Evolutionary conservation across 2,329 filamentous ascomycete species (phyloP).

Genomic region (Hymenoscyphus scutula): DNA sequence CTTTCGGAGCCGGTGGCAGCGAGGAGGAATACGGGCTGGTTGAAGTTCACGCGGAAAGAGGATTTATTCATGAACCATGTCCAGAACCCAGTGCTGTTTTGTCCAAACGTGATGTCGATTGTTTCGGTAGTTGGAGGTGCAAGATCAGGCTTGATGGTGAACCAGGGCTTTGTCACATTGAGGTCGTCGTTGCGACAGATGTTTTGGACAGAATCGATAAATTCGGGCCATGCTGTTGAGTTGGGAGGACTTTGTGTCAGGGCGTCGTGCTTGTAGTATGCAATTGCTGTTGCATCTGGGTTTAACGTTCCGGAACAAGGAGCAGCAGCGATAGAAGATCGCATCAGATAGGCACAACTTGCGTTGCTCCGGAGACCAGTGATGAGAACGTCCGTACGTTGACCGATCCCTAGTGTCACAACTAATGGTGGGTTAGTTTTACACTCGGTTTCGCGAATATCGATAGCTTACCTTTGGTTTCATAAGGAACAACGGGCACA

Average conservation of each 20-base stretch:
- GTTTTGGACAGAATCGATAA: conserved; percentile 2
- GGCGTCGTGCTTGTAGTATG: conserved; percentile 40
- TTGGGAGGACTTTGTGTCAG: conserved; percentile 8
- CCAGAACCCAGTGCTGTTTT: conserved; percentile 44
- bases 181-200: conserved; percentile 25
- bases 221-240: conserved; percentile 23
- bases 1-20: not conserved
- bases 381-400: conserved; percentile 46
- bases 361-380: conserved; percentile 41
- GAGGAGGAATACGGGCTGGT: conserved; percentile 7
- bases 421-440: conserved; percentile 32
- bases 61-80: conserved; percentile 7
- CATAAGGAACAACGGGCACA: conserved; percentile 60
- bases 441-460: not conserved
- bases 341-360: conserved; percentile 20
- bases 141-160: conserved; percentile 23
- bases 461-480: conserved; percentile 38
- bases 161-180: conserved; percentile 25
- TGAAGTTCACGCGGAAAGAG: conserved; percentile 10
- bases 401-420: conserved; percentile 55
- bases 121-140: conserved; percentile 21
- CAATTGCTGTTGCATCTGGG: conserved; percentile 47
- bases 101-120: conserved; percentile 41
- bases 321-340: conserved; percentile 45
- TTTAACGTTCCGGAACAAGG: conserved; percentile 45